Evolutionary conservation across 768 basidiomycete genomes (phyloP).

Genomic region (Kwoniella europaea): DNA sequence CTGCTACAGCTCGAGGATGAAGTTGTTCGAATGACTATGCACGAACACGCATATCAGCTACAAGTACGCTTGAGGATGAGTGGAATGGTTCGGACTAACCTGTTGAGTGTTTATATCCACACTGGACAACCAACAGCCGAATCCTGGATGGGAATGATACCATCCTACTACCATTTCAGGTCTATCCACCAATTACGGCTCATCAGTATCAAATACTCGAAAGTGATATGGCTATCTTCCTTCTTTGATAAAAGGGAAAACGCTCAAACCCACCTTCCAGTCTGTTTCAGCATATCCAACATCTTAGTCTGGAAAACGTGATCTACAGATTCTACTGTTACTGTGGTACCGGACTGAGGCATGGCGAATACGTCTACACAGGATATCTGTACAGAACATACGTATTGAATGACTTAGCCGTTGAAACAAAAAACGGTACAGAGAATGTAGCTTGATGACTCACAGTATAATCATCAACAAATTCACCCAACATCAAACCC

Average conservation of each 20-base stretch:
- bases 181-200: slow-evolving; percentile 54
- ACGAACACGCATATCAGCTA: slow-evolving; percentile 4
- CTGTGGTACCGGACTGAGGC: slow-evolving; percentile 97
- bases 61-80: not conserved
- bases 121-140: slow-evolving; percentile 98
- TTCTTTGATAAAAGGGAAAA: not conserved
- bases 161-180: slow-evolving; percentile 99
- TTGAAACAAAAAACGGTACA: not conserved
- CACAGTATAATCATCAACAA: slow-evolving; percentile 89
- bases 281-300: slow-evolving; percentile 99
- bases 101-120: slow-evolving; percentile 99
- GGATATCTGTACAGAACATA: slow-evolving; percentile 38
- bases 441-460: slow-evolving; percentile 16
- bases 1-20: slow-evolving; percentile 89
- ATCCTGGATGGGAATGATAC: slow-evolving; percentile 99
- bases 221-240: not conserved
- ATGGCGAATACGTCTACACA: slow-evolving; percentile 98
- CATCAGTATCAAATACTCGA: not conserved
- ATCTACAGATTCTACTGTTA: slow-evolving; percentile 96
- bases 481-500: slow-evolving; percentile 91
- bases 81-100: slow-evolving; percentile 61
- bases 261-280: slow-evolving; percentile 74
- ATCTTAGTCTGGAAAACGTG: slow-evolving; percentile 98
- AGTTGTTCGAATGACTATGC: slow-evolving; percentile 94
- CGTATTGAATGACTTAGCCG: not conserved